Base-by-base conservation (phyloP, 2,329 filamentous ascomycete genomes). In the Colletotrichum sp. region DNA sequence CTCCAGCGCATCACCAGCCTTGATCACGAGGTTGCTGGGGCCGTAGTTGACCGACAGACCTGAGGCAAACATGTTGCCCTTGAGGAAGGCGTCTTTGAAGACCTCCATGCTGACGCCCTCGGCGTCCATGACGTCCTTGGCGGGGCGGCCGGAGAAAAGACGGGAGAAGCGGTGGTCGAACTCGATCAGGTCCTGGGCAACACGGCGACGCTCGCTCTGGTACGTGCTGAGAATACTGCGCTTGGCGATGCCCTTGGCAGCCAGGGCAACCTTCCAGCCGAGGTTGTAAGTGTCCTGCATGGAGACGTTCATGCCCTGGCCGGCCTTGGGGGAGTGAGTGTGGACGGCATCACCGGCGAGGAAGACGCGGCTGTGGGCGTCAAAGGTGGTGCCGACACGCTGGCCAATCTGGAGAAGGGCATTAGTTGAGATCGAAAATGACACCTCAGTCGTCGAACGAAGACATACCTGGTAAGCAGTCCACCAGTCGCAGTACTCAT, bases 221-320 rank as follows among this genome's bases (percentile, higher is more conserved):
- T 92, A 92, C 0, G 88, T 90, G 21, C 83, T 79, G 0, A 92
- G 83, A 5, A 92, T 84, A 0, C 80, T 83, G 0, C 82, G 83
- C 3, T 86, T 84, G 0, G 86, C 83, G 5, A 87, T 80, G 4
- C 88, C 88, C 70, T 88, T 88, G 28, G 84, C 80, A 1, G 88
- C 88, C 2, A 84, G 80, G 0, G 87, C 89, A 2, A 92, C 79
- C 80, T 92, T 92, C 90, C 90, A 92, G 0, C 89, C 90, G 0
- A 92, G 86, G 69, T 91, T 92, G 80, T 87, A 90, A 0, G 86
- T 83, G 81, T 95, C 93, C 79, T 94, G 92, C 90, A 95, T 93
- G 34, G 88, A 90, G 3, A 94, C 90, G 78, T 95, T 95, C 92
- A 95, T 94, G 15, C 93, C 93, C 80, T 94, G 92, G 3, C 92